These are phyloP conservation scores for Tillandsia leiboldiana DNA, from an alignment of 176 grass and related monocot genomes.

Conservation along the genomic window DNA sequence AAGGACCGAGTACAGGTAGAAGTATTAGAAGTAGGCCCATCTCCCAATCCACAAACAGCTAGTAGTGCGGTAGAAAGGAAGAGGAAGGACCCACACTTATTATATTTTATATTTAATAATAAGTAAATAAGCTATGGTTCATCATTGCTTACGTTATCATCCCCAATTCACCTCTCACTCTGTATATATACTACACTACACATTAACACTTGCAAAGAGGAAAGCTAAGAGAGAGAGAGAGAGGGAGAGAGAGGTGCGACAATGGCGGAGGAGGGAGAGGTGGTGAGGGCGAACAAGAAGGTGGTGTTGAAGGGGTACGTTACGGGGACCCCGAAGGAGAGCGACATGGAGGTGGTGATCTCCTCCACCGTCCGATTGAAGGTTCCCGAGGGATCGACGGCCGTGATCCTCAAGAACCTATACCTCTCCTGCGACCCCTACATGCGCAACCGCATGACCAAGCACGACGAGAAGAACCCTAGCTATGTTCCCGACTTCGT, in stretches of 20 bases:
- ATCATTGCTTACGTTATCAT: too few species aligned
- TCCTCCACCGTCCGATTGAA: slow-evolving; percentile 21
- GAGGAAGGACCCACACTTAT: too few species aligned
- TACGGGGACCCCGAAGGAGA: slow-evolving; percentile 1
- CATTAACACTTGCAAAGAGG: too few species aligned
- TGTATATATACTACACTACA: too few species aligned
- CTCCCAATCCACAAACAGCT: too few species aligned
- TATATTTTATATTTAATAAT: too few species aligned
- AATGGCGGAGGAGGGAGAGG: slow-evolving; percentile 7
- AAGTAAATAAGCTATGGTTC: too few species aligned
- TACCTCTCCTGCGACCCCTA: slow-evolving; percentile 42
- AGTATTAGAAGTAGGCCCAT: too few species aligned
- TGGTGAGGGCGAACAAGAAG: slow-evolving; percentile 23
- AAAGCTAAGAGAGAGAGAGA: too few species aligned
- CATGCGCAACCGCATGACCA: slow-evolving; percentile 25
- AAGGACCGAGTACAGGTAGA: too few species aligned
- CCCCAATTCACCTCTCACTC: too few species aligned
- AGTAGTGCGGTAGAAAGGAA: too few species aligned
- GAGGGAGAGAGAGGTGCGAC: background rate
- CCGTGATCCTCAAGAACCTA: slow-evolving; percentile 31
- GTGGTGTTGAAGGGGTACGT: slow-evolving; percentile 22
- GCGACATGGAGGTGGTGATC: slow-evolving; percentile 18
- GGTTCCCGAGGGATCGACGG: slow-evolving; percentile 23
- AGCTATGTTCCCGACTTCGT: slow-evolving; percentile 29
- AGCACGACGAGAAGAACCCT: background rate